These are phyloP conservation scores for Sugiyamaella americana DNA, from an alignment of 805 yeast genomes.

Conservation along the genomic window DNA sequence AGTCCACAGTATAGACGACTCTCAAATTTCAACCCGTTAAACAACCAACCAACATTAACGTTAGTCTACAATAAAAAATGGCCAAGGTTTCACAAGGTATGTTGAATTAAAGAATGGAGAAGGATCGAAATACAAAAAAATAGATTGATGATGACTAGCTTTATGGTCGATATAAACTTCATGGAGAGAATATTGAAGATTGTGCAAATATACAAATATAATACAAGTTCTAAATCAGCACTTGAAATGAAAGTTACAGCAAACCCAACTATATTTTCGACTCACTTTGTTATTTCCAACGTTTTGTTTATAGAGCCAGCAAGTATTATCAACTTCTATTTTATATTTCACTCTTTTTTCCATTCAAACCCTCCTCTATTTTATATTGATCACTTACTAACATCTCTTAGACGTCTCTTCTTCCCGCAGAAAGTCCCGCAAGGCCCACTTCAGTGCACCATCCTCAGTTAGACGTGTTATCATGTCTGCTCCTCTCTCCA, in stretches of 20 bases:
- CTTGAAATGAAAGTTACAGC: too few relatives aligned
- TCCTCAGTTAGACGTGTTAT: slow-evolving; percentile 90
- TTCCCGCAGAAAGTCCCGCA: slow-evolving; percentile 99
- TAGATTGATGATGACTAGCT: too few relatives aligned
- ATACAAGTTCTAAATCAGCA: too few relatives aligned
- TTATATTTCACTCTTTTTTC: too few relatives aligned
- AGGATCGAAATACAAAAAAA: not conserved
- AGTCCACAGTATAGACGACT: too few relatives aligned
- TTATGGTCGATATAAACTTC: too few relatives aligned
- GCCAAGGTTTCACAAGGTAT: slow-evolving; percentile 61
- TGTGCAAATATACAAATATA: too few relatives aligned
- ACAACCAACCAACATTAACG: not conserved
- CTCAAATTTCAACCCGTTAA: not conserved
- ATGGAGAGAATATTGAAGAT: too few relatives aligned
- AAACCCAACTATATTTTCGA: too few relatives aligned
- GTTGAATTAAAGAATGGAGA: slow-evolving; percentile 6
- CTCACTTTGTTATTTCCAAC: too few relatives aligned
- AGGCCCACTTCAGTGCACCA: slow-evolving; percentile 98
- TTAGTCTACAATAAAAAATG: slow-evolving; percentile 35
- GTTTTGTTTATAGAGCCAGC: too few relatives aligned
- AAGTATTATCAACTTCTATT: not conserved
- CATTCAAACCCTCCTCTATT: too few relatives aligned
- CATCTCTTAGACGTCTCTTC: slow-evolving; percentile 58
- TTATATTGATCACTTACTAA: not conserved
- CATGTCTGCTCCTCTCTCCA: slow-evolving; percentile 97